These are phyloP conservation scores for Neodidymelliopsis sp. DNA, from an alignment of 2,329 filamentous ascomycete species.

Conservation along the genomic window DNA sequence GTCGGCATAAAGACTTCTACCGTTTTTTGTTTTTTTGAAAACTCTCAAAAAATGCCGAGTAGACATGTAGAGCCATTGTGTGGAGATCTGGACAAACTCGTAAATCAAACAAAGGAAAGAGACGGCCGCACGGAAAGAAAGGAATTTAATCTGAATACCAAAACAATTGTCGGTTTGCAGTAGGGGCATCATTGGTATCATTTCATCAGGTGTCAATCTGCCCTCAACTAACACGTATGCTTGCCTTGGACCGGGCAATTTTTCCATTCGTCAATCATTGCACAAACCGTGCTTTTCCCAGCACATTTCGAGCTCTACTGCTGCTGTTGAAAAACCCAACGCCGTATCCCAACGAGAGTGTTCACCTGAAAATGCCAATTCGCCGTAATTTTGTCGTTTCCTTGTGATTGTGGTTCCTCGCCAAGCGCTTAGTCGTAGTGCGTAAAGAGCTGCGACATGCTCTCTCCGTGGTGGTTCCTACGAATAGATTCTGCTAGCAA, in stretches of 20 bases:
- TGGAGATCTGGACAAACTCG: no score
- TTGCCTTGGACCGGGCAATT: neutral
- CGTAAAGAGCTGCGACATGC: constrained; percentile 64
- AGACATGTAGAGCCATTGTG: no score
- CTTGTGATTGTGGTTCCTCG: neutral
- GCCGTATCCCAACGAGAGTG: neutral
- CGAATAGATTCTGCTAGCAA: constrained; percentile 91
- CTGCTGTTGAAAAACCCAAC: neutral
- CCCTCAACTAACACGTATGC: neutral
- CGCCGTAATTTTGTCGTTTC: neutral
- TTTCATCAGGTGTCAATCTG: constrained; percentile 5
- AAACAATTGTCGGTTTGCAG: no score
- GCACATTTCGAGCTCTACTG: neutral
- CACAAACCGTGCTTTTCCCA: neutral
- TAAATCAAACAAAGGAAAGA: no score
- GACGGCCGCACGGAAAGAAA: no score
- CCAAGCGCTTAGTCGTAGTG: constrained; percentile 46
- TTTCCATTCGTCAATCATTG: neutral
- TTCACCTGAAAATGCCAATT: neutral
- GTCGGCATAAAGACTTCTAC: no score
- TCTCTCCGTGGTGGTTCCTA: constrained; percentile 95
- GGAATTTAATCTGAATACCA: no score
- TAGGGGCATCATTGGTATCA: constrained; percentile 4
- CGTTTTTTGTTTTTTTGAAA: no score
- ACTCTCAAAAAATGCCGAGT: no score